Conservation (phyloP, 2,329 filamentous ascomycete species). For the Fusarium annulatum region DNA sequence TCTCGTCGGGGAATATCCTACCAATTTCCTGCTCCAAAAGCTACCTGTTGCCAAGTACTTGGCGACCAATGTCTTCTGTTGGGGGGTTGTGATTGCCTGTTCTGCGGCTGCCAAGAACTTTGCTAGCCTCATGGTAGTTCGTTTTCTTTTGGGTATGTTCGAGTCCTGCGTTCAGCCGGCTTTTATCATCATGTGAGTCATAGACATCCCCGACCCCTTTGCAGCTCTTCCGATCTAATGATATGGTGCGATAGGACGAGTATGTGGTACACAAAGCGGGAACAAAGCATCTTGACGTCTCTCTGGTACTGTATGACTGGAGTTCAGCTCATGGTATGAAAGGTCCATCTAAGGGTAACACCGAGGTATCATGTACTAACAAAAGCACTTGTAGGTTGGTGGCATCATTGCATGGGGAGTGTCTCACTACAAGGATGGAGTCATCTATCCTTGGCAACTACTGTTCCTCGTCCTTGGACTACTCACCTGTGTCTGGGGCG, state of each 20-base stretch:
- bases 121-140: slow-evolving; percentile 52
- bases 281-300: neutral
- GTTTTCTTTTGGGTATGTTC: slow-evolving; percentile 58
- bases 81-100: slow-evolving; percentile 54
- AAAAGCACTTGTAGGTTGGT: neutral
- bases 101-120: slow-evolving; percentile 53
- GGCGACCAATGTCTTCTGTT: slow-evolving; percentile 55
- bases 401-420: neutral
- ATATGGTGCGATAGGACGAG: slow-evolving; percentile 14
- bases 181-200: slow-evolving; percentile 54
- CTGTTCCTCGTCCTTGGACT: neutral
- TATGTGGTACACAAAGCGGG: neutral
- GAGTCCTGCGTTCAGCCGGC: slow-evolving; percentile 59
- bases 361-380: neutral
- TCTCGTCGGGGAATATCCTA: slow-evolving; percentile 59
- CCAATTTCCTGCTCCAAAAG: slow-evolving; percentile 58
- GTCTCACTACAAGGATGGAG: neutral
- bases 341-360: neutral
- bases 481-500: neutral
- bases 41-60: slow-evolving; percentile 59
- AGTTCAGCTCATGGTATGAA: neutral
- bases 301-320: neutral
- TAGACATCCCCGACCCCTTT: fast-evolving
- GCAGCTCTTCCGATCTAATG: neutral
- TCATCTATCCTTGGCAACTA: neutral